Base-by-base conservation (phyloP, 805 yeast species). In the Yarrowia porcina region DNA sequence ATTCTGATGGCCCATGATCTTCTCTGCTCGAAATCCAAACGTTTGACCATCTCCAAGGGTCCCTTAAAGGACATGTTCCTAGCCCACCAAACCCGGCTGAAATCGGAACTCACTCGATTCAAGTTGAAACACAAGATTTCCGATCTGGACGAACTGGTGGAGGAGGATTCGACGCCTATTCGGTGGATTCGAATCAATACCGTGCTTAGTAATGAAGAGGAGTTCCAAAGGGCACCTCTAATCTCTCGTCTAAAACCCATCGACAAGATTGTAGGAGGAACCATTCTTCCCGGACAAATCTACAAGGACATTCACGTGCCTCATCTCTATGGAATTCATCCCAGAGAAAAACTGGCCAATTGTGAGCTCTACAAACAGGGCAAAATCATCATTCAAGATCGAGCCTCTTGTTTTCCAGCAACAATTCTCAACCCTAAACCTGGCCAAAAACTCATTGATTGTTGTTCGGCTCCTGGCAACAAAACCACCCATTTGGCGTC, bases 401-500 rank as follows among this genome's bases (percentile, higher is more conserved):
- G 99, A 59, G 97, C 98, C 0, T 91, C 97, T 1, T 94, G 99
- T 73, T 91, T 94, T 71, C 99, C 99, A 0, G 97, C 96, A 0
- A 84, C 83, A 65, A 91, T 94, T 27, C 75, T 94, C 52, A 79
- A 83, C 65, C 89, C 93, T 0, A 63, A 72, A 0, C 78, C 82
- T 4, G 87, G 86, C 47, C 86, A 82, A 64, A 74, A 79, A 23
- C 84, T 91, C 11, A 88, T 94, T 47, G 99, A 94, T 75, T 88
- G 97, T 0, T 92, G 97, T 76, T 92, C 98, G 2, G 99, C 99
- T 0, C 99, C 99, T 4, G 99, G 99, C 5, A 94, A 94, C 74
- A 96, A 94, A 73, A 94, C 99, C 0, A 90, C 97, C 0, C 98
- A 93, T 75, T 76, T 87, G 21, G 97, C 97, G 0, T 83, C 94